Evolutionary conservation across 805 yeast species (phyloP), one percentile per base, ranked within the genome.

Genomic region (Starmerella riodocensis): DNA sequence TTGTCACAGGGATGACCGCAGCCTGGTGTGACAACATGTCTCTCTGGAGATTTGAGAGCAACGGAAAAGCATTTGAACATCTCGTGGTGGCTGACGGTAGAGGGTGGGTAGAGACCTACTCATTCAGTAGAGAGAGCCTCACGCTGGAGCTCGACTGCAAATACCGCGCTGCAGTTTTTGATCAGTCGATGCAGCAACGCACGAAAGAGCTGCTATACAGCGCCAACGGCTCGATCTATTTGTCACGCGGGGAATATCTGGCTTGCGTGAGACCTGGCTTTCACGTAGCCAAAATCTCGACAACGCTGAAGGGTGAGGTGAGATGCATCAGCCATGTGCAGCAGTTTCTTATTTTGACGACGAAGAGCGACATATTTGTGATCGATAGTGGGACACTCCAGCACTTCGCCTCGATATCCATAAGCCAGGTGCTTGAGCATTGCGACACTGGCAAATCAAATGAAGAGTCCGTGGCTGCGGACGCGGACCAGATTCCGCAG

Each of bases 71-170:
- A n/a, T 36, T 14, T 18, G 45, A 44, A 29, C 44, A 44, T 8
- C 32, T 44, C 2, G 21, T 44, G 1, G 33, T 40, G 8, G 17
- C 36, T 2, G 40, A 32, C n/a, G 42, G 42, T 7, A n/a, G 21
- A 11, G 36, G 38, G 2, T 17, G 13, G n/a, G 16, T 43, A 3
- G 42, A 40, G 28, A 37, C 48, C 13, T 44, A 44, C 37, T 19
- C 42, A 1, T 23, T 41, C 11, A 13, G 27, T n/a, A 39, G 48
- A 9, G 29, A 34, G 7, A 28, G 37, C 7, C 18, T 6, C 7
- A 20, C 35, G 2, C 39, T 41, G 16, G 28, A 24, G 14, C 23
- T 36, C 26, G 19, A 12, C 18, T 26, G 38, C 32, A 41, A 41
- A 25, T 34, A 28, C 11, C 38, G 45, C 14, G 39, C 41, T 6